A percentile compares a stretch with the other conserved stretches of the same genome.
Evolutionary conservation across 2,329 filamentous ascomycete genomes (phyloP).

Genomic region (Cladophialophora bantiana): DNA sequence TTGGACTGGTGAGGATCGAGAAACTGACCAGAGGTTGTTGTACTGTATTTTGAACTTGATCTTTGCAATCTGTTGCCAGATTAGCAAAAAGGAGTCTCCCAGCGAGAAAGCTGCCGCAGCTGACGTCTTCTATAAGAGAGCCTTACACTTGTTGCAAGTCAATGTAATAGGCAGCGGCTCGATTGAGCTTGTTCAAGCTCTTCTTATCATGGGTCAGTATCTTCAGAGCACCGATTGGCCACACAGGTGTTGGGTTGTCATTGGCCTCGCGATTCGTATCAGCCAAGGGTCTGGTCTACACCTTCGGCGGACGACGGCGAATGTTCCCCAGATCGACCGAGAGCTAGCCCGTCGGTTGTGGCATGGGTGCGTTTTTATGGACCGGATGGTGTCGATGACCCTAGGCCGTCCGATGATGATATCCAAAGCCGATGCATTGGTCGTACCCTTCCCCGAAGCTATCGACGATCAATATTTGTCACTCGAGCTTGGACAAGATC

Average conservation of each 20-base stretch:
- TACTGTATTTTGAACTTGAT: constrained; percentile 9
- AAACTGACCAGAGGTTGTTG: background rate
- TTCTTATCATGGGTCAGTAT: constrained; percentile 2
- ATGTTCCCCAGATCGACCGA: background rate
- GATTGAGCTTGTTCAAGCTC: background rate
- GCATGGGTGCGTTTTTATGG: constrained; percentile 11
- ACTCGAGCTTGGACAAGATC: background rate
- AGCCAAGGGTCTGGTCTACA: background rate
- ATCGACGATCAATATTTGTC: constrained; percentile 9
- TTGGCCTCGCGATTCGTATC: background rate
- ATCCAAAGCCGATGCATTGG: constrained; percentile 1
- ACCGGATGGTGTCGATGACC: constrained; percentile 11
- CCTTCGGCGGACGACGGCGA: background rate
- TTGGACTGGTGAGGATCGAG: background rate
- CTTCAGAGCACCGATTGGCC: constrained; percentile 3
- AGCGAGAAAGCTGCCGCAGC: background rate
- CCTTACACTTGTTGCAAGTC: background rate
- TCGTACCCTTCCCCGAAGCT: background rate
- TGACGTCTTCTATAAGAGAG: background rate
- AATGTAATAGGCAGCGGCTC: background rate
- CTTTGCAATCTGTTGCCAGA: constrained; percentile 15
- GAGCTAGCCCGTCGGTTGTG: constrained; percentile 9
- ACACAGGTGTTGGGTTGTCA: constrained; percentile 1
- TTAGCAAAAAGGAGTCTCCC: background rate
- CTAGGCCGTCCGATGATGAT: constrained; percentile 9